Conservation (phyloP, 2,329 filamentous ascomycete genomes). For the Diplodia intermedia region DNA sequence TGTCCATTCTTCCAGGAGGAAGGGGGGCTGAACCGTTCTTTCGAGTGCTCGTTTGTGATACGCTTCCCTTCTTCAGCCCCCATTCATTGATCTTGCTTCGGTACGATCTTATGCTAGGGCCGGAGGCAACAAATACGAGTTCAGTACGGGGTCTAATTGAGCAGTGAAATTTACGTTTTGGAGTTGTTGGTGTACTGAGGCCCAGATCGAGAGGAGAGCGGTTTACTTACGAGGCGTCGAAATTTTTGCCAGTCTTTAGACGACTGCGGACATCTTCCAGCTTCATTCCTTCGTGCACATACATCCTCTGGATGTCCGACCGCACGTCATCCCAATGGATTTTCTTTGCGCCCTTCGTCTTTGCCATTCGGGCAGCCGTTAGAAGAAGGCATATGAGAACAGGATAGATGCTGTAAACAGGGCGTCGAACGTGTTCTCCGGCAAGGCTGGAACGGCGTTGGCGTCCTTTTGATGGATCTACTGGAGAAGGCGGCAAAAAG, state of each 20-base stretch:
- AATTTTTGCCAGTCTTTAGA: not conserved
- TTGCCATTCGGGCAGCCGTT: not conserved
- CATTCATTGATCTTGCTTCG: not conserved
- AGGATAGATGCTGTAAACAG: not conserved
- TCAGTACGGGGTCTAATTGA: not conserved
- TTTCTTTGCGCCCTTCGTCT: conserved; percentile 1
- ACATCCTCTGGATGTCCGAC: not conserved
- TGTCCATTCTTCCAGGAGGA: not conserved
- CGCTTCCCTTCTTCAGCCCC: not conserved
- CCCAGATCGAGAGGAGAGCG: too few relatives aligned
- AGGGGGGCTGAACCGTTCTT: not conserved
- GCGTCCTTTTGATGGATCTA: not conserved
- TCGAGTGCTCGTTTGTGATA: not conserved
- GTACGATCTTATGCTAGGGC: not conserved
- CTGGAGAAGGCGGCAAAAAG: not conserved
- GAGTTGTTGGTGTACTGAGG: not conserved
- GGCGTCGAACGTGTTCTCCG: not conserved
- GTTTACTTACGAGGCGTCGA: conserved; percentile 9
- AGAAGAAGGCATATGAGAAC: not conserved
- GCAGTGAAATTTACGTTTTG: not conserved
- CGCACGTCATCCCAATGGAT: conserved; percentile 4
- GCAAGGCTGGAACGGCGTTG: not conserved
- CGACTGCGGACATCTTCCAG: not conserved
- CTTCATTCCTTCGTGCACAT: not conserved
- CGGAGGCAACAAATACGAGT: not conserved